Evolutionary conservation across 257 asterid genomes (phyloP).

Genomic region (Salvia rosmarinus): DNA sequence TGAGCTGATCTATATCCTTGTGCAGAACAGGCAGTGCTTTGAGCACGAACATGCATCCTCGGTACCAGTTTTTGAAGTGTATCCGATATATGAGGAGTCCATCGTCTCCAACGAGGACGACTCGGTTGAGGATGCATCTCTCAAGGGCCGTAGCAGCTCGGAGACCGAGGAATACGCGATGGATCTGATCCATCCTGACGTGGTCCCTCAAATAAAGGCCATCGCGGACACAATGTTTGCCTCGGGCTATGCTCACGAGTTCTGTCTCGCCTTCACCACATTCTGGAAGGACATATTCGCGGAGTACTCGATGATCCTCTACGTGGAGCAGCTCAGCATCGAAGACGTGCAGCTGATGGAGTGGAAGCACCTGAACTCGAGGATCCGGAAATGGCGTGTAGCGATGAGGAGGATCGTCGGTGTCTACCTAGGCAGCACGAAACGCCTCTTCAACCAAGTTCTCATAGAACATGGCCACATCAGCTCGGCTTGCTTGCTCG

Average conservation of each 20-base stretch:
- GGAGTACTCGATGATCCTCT: slow-evolving; percentile 46
- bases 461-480: slow-evolving; percentile 43
- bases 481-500: slow-evolving; percentile 49
- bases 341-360: slow-evolving; percentile 72
- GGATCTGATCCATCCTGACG: slow-evolving; percentile 63
- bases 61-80: slow-evolving; percentile 35
- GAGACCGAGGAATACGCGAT: slow-evolving; percentile 47
- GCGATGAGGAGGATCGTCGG: slow-evolving; percentile 50
- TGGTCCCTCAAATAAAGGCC: slow-evolving; percentile 50
- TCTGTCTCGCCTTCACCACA: slow-evolving; percentile 45
- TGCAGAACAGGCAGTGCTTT: slow-evolving; percentile 49
- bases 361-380: slow-evolving; percentile 54
- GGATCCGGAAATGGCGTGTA: slow-evolving; percentile 55
- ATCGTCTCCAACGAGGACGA: slow-evolving; percentile 50
- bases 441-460: slow-evolving; percentile 54
- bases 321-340: slow-evolving; percentile 48
- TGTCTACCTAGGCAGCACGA: slow-evolving; percentile 48
- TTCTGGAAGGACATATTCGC: slow-evolving; percentile 54
- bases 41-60: slow-evolving; percentile 32
- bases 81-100: slow-evolving; percentile 43
- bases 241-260: slow-evolving; percentile 55
- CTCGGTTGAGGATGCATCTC: slow-evolving; percentile 41
- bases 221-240: slow-evolving; percentile 59
- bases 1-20: slow-evolving; percentile 52
- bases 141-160: slow-evolving; percentile 43